Percentiles rank a stretch among this genome's conserved stretches.
phyloP scores from a whole-genome alignment of 2,329 filamentous ascomycete species.

The Apiospora phragmitis region DNA sequence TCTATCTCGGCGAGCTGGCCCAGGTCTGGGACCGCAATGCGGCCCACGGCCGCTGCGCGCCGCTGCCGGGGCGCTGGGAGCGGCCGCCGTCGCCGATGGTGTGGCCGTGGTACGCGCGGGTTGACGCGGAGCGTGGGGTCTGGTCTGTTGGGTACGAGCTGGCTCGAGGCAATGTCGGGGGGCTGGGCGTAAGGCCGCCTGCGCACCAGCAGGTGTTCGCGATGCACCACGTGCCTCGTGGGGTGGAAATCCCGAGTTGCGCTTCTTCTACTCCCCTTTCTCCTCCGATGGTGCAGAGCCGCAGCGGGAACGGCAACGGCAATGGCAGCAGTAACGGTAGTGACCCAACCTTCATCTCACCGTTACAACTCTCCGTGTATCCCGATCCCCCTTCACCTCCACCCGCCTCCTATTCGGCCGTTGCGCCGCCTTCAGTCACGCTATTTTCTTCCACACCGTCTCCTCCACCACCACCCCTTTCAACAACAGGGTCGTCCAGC shows the following conservation, averaged over 20 bases:
- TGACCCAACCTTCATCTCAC: no score
- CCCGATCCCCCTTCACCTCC: neutral
- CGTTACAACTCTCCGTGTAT: neutral
- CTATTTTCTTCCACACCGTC: neutral
- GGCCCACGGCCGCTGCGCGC: neutral
- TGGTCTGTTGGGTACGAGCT: neutral
- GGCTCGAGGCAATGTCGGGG: neutral
- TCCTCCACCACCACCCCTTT: neutral
- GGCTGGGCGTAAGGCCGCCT: neutral
- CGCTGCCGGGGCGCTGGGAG: conserved; percentile 16
- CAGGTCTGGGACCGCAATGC: conserved; percentile 17
- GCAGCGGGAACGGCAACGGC: no score
- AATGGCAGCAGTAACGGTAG: no score
- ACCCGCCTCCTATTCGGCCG: neutral
- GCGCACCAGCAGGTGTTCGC: neutral
- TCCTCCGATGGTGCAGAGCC: neutral
- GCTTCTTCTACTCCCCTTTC: neutral
- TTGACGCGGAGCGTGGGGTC: neutral
- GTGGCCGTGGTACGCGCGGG: neutral
- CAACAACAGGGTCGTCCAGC: neutral
- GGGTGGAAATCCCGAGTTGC: neutral
- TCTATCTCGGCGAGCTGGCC: conserved; percentile 17
- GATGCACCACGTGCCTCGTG: neutral
- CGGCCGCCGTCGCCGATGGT: neutral
- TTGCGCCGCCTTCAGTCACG: neutral